Evolutionary conservation across 257 asterid genomes (phyloP), one percentile per base, ranked within the genome.

Genomic region (Solanum appendiculatum): DNA sequence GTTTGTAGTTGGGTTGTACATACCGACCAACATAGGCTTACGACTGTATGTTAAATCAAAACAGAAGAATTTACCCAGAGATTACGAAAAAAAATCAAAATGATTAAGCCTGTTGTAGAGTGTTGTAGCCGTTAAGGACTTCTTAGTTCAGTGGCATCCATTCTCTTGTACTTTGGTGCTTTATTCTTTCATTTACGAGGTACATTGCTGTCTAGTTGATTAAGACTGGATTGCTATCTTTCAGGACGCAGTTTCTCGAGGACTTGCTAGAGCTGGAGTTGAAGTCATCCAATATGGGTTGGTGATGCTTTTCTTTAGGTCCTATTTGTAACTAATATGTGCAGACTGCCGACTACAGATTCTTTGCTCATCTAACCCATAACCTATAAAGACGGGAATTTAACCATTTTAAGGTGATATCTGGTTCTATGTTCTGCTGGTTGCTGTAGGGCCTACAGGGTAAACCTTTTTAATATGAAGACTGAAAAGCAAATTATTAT

Each of bases 231-330:
- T 51, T 87, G 78, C 36, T 66, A 29, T 85, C 89, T 91, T 89
- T 86, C 98, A 97, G 99, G 98, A 94, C 87, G 98, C 99, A 82
- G 98, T 94, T 86, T 93, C 99, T 87, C 93, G 93, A 89, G 99
- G 99, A 90, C 92, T 97, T 64, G 91, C 92, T 91, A 93, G 91
- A 87, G 96, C 97, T 34, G 99, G 98, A 60, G 87, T 93, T 86
- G 96, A 96, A 90, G 98, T 96, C 69, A 87, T 97, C 86, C 98
- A 93, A 81, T 97, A 96, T 64, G 99, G 98, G 99, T 97, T 69
- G 4, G 97, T 90, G 92, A 87, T 89, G 69, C 83, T 86, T 88
- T 80, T 75, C 70, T 31, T 37, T 86, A 39, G 82, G 72, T 86
- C 37, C 37, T 51, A 56, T 46, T 54, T 48, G 69, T 33, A 60